Evolutionary conservation across 805 yeast species (phyloP), one percentile per base, ranked within the genome.

Genomic region (Grigorovia yakushimaensis): DNA sequence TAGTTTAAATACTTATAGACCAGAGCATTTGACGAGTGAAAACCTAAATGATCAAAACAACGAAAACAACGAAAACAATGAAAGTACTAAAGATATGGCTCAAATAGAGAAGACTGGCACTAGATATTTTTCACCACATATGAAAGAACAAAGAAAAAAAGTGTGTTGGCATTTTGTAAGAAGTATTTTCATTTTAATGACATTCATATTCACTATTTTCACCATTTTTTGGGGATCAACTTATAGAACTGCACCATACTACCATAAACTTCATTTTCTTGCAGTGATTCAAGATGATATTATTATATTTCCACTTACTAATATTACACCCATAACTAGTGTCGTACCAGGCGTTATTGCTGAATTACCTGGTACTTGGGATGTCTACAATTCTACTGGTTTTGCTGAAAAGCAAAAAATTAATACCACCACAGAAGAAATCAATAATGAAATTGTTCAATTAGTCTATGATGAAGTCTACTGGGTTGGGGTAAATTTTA

Each of bases 401-500:
- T 65, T 68, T 42, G 48, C 51, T 27, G 48, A 46, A 8, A 55
- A 53, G 9, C 53, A 49, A 20, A 43, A 51, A 15, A 19, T 52
- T 5, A 4, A n/a, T 9, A 53, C 57, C 44, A 44, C 54, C 50
- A n/a, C 41, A 3, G 45, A 52, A 52, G 43, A 48, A 3, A 46
- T 64, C 4, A 52, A 59, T 30, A 69, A 68, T 2, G 73, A 75
- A 53, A 57, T 81, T 19, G 38, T 62, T 38, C 52, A 70, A 21
- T 62, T 64, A 45, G 72, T 84, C 5, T 78, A 75, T 55, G 73
- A 73, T 43, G 77, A 80, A 61, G 54, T 72, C 15, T 81, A 72
- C 56, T 84, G 93, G 93, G 71, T 75, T 9, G 76, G 82, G 0
- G 64, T 82, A 33, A 74, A 78, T 53, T 73, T 83, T 21, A 55